Base-by-base conservation (phyloP, 163 green algal genomes). In the Prototheca wickerhamii region DNA sequence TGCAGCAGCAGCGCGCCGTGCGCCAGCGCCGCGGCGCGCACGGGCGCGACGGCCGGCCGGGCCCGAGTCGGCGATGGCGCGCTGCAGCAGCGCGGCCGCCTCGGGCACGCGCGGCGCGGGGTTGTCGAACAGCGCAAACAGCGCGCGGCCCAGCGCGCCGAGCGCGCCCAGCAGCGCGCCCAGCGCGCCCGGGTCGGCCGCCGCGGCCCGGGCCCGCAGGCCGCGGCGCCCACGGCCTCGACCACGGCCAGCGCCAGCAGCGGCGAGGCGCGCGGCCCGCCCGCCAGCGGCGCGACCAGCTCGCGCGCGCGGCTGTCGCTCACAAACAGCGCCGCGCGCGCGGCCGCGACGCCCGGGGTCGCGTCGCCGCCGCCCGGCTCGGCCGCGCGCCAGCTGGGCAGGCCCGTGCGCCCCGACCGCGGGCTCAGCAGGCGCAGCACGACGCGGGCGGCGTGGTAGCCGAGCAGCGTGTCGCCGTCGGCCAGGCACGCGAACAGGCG, bases 1-100 rank as follows among this genome's bases (percentile, higher is more conserved):
- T 95, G 89, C 12, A 74, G 69, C 66, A 95, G 72, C 59, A 95
- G 25, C 1, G 89, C 89, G 2, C 88, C 89, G 70, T 95, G 84
- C 0, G 71, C 31, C 29, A 95, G 76, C 0, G 88, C 88, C 3
- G 85, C 87, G 26, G 88, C 83, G 1, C 88, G 78, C 76, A 94
- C 87, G 26, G 88, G 86, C 32, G 74, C 82, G 0, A 86, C 87
- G 4, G 84, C 80, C n/a, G 2, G 58, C 72, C 1, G 85, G 68
- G 10, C 88, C 87, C 35, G 74, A 68, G 63, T 89, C 78, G 4
- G 88, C 87, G 4, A 95, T 68, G 0, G 81, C 76, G 3, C 79
- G 71, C 88, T 93, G 93, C 15, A 95, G 63, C 30, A 90, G 69
- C 6, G 86, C 85, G 2, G 80, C 77, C 4, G 72, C 85, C 20